phyloP scores from a whole-genome alignment of 257 asterid species.

The Linaria vulgaris region DNA sequence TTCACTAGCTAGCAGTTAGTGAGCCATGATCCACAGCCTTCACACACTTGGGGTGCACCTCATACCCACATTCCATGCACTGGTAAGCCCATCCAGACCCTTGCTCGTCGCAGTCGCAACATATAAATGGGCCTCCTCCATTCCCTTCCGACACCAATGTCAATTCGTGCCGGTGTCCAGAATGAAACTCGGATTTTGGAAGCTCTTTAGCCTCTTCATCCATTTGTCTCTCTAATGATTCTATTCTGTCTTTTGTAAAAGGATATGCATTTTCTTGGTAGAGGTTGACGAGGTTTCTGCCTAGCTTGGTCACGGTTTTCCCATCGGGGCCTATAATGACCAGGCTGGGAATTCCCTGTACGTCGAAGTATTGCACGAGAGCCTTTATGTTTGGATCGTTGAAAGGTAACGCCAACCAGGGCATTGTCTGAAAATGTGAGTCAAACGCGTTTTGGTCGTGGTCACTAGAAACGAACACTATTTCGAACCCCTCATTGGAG shows the following conservation, averaged over 20 bases:
- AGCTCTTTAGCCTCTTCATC: slow-evolving; percentile 50
- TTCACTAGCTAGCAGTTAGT: neutral
- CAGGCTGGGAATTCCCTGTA: slow-evolving; percentile 56
- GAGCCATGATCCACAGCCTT: slow-evolving; percentile 18
- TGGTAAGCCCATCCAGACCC: slow-evolving; percentile 82
- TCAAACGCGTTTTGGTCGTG: slow-evolving; percentile 42
- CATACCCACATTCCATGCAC: slow-evolving; percentile 71
- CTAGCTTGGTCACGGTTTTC: slow-evolving; percentile 56
- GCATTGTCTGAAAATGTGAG: slow-evolving; percentile 52
- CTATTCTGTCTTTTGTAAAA: slow-evolving; percentile 42
- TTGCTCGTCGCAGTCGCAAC: slow-evolving; percentile 81
- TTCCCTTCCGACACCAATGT: slow-evolving; percentile 61
- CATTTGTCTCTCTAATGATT: slow-evolving; percentile 42
- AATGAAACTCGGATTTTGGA: slow-evolving; percentile 40
- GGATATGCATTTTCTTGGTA: slow-evolving; percentile 63
- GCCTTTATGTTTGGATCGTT: slow-evolving; percentile 44
- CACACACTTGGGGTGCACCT: slow-evolving; percentile 70
- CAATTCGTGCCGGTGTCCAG: slow-evolving; percentile 56
- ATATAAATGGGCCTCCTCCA: slow-evolving; percentile 71
- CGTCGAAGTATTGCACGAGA: slow-evolving; percentile 49
- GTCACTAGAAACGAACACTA: slow-evolving; percentile 63
- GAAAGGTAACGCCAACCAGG: slow-evolving; percentile 66
- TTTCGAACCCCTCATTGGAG: slow-evolving; percentile 37
- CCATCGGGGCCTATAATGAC: slow-evolving; percentile 64
- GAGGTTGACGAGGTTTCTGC: slow-evolving; percentile 60